Conservation (phyloP, 2,329 filamentous ascomycete genomes). For the Trichoderma atroviride region DNA sequence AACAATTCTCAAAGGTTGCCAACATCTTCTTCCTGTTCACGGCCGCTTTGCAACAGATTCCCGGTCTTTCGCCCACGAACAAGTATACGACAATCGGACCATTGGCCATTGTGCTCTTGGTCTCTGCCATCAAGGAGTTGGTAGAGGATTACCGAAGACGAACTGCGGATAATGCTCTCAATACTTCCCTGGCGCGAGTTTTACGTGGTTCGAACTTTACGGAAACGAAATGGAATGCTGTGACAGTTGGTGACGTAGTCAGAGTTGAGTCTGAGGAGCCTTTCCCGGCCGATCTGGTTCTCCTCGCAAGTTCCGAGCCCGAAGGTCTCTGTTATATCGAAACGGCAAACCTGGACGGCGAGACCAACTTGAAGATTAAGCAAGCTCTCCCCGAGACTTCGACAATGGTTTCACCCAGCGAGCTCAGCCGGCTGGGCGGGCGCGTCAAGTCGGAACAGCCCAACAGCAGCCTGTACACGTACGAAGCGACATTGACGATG, state of each 20-base stretch:
- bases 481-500: constrained; percentile 94
- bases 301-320: constrained; percentile 92
- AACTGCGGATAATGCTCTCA: constrained; percentile 81
- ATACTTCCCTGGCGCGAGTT: constrained; percentile 82
- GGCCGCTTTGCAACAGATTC: constrained; percentile 90
- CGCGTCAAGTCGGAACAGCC: constrained; percentile 92
- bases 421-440: constrained; percentile 83
- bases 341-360: constrained; percentile 94
- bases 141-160: constrained; percentile 93
- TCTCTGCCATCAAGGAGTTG: constrained; percentile 94
- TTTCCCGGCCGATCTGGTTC: constrained; percentile 90
- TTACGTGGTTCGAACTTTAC: constrained; percentile 82
- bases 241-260: constrained; percentile 89
- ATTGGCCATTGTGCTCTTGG: constrained; percentile 83
- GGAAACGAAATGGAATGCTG: constrained; percentile 90
- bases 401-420: constrained; percentile 80
- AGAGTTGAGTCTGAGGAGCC: constrained; percentile 92
- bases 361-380: constrained; percentile 99
- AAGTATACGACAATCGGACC: constrained; percentile 94
- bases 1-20: constrained; percentile 99
- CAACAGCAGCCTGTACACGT: constrained; percentile 97
- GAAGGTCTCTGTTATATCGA: constrained; percentile 99
- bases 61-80: constrained; percentile 92
- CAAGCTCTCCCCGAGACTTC: constrained; percentile 93
- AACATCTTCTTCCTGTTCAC: constrained; percentile 99